Evolutionary conservation across 2,329 filamentous ascomycete species (phyloP).

Genomic region (Ampelomyces quisqualis): DNA sequence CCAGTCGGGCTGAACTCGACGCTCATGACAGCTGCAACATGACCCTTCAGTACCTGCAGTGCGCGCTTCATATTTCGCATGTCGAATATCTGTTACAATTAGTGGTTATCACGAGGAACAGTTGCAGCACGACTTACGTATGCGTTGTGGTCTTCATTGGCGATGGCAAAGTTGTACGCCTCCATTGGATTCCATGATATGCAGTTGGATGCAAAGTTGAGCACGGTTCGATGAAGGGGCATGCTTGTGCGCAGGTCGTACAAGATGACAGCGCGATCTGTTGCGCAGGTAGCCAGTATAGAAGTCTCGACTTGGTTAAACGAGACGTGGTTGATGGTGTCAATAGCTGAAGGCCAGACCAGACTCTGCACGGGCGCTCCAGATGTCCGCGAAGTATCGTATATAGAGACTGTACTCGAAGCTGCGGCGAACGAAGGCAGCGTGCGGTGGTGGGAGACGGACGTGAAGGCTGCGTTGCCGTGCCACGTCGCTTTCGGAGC

Average conservation of each 20-base stretch:
- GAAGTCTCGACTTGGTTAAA: constrained; percentile 96
- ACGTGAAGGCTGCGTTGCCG: constrained; percentile 78
- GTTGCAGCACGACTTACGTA: constrained; percentile 47
- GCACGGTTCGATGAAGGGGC: constrained; percentile 75
- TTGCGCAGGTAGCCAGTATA: constrained; percentile 79
- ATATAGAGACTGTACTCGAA: constrained; percentile 78
- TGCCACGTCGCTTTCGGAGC: constrained; percentile 83
- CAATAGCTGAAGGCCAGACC: constrained; percentile 81
- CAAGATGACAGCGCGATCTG: constrained; percentile 81
- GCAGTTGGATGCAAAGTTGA: constrained; percentile 90
- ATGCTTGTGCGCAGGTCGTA: constrained; percentile 89
- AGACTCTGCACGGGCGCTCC: constrained; percentile 77
- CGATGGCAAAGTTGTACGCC: constrained; percentile 90
- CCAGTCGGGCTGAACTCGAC: constrained; percentile 94
- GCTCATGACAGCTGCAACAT: constrained; percentile 92
- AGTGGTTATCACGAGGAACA: not conserved
- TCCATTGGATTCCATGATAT: constrained; percentile 97
- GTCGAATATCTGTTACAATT: constrained; percentile 67
- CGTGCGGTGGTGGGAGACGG: constrained; percentile 77
- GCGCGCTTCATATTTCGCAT: constrained; percentile 87
- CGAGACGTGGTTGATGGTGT: constrained; percentile 79
- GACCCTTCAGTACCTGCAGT: constrained; percentile 85
- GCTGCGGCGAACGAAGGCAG: constrained; percentile 77
- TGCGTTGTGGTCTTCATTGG: constrained; percentile 91
- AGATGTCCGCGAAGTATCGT: constrained; percentile 79